phyloP scores from a whole-genome alignment of 2,329 filamentous ascomycete species.

The Colletotrichum tanaceti region DNA sequence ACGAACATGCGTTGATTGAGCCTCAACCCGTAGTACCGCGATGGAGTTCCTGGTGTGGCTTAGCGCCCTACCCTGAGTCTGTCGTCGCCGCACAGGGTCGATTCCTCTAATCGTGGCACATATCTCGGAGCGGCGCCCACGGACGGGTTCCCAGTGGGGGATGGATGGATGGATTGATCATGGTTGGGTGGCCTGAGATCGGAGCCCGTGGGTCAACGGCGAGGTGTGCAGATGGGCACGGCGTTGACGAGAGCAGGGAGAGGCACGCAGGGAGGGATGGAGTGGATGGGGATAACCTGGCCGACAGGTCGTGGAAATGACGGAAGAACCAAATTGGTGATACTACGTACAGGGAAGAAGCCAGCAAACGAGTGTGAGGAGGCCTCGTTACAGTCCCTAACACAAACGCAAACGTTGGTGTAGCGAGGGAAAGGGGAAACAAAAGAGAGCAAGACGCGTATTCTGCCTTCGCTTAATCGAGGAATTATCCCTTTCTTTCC shows the following conservation, averaged over 20 bases:
- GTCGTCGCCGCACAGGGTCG: conserved; percentile 39
- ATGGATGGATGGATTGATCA: too few relatives aligned
- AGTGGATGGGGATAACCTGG: conserved; percentile 28
- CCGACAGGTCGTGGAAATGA: conserved; percentile 23
- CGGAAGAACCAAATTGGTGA: background rate
- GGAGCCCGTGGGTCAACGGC: conserved; percentile 24
- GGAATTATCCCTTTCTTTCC: conserved; percentile 14
- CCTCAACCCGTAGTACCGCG: conserved; percentile 37
- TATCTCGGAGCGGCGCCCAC: conserved; percentile 30
- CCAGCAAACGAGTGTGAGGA: conserved; percentile 1
- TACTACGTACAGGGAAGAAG: conserved; percentile 12
- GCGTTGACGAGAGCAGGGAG: conserved; percentile 22
- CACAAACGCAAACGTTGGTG: background rate
- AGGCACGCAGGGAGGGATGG: conserved; percentile 14
- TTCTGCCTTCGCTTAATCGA: conserved; percentile 32
- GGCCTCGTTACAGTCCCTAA: conserved; percentile 14
- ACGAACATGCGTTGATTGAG: conserved; percentile 34
- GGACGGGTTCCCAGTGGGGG: conserved; percentile 21
- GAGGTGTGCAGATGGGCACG: background rate
- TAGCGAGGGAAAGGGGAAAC: background rate
- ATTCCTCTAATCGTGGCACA: conserved; percentile 32
- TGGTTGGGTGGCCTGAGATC: conserved; percentile 21
- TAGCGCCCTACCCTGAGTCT: conserved; percentile 29
- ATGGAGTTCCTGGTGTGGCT: conserved; percentile 33
- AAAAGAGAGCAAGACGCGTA: conserved; percentile 17